A percentile compares a stretch with the other conserved stretches of the same genome.
Evolutionary conservation across 2,329 filamentous ascomycete genomes (phyloP).

Genomic region (Neoascochyta sp.): DNA sequence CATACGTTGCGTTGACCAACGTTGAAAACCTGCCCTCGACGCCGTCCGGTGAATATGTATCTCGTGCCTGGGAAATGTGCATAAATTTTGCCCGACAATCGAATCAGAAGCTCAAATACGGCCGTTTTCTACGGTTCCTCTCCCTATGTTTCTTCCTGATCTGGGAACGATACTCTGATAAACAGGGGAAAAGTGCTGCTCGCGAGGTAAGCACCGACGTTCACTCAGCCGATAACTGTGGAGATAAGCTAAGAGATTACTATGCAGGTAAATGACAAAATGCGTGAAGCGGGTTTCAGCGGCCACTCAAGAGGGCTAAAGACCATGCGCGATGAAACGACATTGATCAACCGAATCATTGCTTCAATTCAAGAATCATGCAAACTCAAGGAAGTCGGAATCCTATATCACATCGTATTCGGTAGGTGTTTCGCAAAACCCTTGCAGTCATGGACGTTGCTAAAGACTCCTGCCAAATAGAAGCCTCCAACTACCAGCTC

Average conservation of each 20-base stretch:
- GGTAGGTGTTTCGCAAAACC: too few species aligned
- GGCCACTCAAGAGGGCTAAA: conserved; percentile 4
- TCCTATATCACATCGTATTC: not conserved
- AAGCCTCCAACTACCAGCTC: not conserved
- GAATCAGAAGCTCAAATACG: conserved; percentile 4
- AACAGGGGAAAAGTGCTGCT: conserved; percentile 4
- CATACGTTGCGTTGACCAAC: not conserved
- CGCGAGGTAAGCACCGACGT: not conserved
- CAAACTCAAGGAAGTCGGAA: not conserved
- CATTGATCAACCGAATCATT: conserved; percentile 4
- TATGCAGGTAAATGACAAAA: conserved; percentile 4
- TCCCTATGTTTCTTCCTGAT: conserved; percentile 6
- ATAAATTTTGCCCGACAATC: conserved; percentile 2
- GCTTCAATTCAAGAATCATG: conserved; percentile 3
- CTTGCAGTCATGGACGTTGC: too few species aligned
- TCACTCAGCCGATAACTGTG: too few species aligned
- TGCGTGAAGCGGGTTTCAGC: conserved; percentile 5
- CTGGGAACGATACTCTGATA: conserved; percentile 1
- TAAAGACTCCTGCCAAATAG: too few species aligned
- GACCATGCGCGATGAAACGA: conserved; percentile 5
- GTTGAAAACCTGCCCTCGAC: not conserved
- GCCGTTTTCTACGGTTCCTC: conserved; percentile 3
- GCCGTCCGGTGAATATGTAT: not conserved
- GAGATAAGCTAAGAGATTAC: too few species aligned
- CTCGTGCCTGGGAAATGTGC: conserved; percentile 5